phyloP scores from a whole-genome alignment of 352 stramenopile species.

The Phytophthora litchii region DNA sequence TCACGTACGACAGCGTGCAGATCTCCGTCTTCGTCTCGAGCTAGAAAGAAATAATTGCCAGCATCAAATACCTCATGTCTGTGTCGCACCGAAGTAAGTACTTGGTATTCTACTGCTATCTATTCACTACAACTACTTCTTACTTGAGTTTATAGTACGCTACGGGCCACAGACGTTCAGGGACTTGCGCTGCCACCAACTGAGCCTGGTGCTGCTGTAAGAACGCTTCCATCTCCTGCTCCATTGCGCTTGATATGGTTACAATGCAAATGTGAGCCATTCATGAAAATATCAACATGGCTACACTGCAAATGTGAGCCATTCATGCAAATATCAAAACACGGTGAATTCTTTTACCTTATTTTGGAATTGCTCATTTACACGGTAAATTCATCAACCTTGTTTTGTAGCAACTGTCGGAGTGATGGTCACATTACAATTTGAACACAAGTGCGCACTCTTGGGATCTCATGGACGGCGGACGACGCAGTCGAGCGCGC shows the following conservation, averaged over 20 bases:
- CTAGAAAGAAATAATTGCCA: slow-evolving; percentile 53
- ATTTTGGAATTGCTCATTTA: too few relatives aligned
- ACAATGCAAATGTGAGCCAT: too few relatives aligned
- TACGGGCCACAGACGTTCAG: slow-evolving; percentile 47
- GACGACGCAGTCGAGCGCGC: slow-evolving; percentile 15
- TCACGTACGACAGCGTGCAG: slow-evolving; percentile 52
- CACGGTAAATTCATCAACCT: too few relatives aligned
- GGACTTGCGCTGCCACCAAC: slow-evolving; percentile 44
- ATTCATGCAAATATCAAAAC: too few relatives aligned
- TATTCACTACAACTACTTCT: not conserved
- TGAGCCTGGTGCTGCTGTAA: slow-evolving; percentile 52
- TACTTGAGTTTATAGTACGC: slow-evolving; percentile 63
- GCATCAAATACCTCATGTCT: slow-evolving; percentile 58
- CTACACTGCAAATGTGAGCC: too few relatives aligned
- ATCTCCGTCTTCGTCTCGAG: slow-evolving; percentile 50
- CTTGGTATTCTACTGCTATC: slow-evolving; percentile 1
- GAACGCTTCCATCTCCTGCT: slow-evolving; percentile 52
- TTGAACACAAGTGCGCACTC: slow-evolving; percentile 4
- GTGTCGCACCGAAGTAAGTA: slow-evolving; percentile 15
- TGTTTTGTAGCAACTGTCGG: not conserved
- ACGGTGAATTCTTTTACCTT: too few relatives aligned
- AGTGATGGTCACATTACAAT: slow-evolving; percentile 28
- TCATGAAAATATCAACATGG: too few relatives aligned
- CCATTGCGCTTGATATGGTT: slow-evolving; percentile 10
- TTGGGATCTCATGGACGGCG: slow-evolving; percentile 17